These are phyloP conservation scores for Iris macrosiphon DNA, from an alignment of 106 monocot species.

Conservation along the genomic window DNA sequence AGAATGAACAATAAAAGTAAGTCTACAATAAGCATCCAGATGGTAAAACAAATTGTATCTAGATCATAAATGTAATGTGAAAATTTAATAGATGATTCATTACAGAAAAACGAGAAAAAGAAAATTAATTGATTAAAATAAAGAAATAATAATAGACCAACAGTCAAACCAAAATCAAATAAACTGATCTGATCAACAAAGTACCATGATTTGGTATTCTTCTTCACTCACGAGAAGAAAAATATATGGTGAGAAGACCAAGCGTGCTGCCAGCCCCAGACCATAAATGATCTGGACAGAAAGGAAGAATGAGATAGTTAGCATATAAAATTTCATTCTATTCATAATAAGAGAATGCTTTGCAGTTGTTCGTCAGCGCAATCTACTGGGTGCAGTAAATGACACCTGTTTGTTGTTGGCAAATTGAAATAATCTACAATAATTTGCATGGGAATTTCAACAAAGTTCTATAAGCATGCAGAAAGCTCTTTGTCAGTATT, in stretches of 20 bases:
- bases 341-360: background rate
- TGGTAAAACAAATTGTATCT: too few relatives aligned
- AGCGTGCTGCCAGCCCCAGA: conserved; percentile 36
- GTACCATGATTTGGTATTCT: conserved; percentile 45
- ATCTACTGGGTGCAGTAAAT: background rate
- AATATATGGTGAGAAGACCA: conserved; percentile 49
- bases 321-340: background rate
- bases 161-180: too few relatives aligned
- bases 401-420: background rate
- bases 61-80: too few relatives aligned
- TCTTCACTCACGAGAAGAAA: conserved; percentile 40
- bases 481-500: too few relatives aligned
- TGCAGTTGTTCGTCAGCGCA: background rate
- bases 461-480: too few relatives aligned
- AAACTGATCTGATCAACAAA: background rate
- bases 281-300: conserved; percentile 29
- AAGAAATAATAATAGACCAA: too few relatives aligned
- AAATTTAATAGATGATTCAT: too few relatives aligned
- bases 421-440: background rate
- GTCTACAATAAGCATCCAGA: too few relatives aligned
- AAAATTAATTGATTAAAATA: too few relatives aligned
- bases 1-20: too few relatives aligned
- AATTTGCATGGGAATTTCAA: background rate
- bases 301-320: background rate
- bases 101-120: too few relatives aligned